Evolutionary conservation across 2,329 filamentous ascomycete species (phyloP).

Genomic region (Phaeosphaeria sp.): DNA sequence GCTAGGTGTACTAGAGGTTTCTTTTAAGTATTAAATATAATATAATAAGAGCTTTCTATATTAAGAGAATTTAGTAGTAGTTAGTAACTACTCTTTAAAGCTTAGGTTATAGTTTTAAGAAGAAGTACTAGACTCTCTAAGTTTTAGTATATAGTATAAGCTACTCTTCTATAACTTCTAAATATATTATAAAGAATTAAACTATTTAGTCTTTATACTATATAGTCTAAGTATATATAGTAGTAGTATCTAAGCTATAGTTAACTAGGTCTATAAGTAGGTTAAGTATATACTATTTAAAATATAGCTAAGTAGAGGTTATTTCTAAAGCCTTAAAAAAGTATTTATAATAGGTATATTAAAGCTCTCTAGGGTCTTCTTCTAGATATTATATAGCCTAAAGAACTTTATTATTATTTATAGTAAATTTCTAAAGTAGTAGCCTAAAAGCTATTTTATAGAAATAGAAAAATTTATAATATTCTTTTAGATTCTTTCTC

Average conservation of each 20-base stretch:
- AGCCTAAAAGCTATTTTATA: background rate
- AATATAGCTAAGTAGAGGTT: background rate
- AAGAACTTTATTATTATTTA: background rate
- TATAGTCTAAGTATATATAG: background rate
- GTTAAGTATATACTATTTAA: background rate
- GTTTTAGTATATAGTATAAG: background rate
- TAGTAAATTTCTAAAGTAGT: background rate
- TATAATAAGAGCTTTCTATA: too few species aligned
- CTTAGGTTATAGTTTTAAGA: background rate
- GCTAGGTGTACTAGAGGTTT: too few species aligned
- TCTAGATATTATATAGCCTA: background rate
- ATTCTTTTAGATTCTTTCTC: background rate
- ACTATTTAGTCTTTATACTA: background rate
- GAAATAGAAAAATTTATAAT: background rate
- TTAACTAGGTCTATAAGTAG: background rate
- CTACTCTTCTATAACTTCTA: background rate
- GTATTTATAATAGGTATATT: background rate
- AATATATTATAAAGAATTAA: background rate
- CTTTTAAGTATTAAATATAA: too few species aligned
- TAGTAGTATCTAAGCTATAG: background rate
- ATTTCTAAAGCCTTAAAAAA: background rate
- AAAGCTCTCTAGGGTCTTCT: background rate
- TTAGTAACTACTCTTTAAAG: background rate
- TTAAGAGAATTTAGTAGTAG: background rate
- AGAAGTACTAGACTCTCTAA: background rate